Evolutionary conservation across 1,139 yeast genomes (phyloP).

Genomic region (Kurtzmaniella quercitrusa): DNA sequence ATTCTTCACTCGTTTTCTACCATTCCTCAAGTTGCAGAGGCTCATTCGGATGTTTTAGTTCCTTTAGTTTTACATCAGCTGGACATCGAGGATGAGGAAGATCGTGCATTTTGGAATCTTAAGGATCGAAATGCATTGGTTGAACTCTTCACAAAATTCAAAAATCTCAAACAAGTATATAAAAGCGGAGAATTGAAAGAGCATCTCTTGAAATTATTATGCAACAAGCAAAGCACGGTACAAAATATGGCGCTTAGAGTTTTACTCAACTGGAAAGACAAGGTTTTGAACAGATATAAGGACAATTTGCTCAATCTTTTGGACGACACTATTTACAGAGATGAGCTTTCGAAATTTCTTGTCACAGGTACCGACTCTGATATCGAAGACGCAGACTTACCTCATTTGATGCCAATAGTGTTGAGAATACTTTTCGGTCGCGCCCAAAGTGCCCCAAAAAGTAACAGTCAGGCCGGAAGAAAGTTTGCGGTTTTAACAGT

Average conservation of each 20-base stretch:
- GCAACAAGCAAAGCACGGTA: constrained; percentile 57
- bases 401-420: constrained; percentile 63
- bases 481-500: constrained; percentile 74
- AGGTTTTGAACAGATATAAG: constrained; percentile 58
- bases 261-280: constrained; percentile 62
- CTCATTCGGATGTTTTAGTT: constrained; percentile 50
- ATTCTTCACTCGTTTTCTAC: constrained; percentile 47
- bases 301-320: constrained; percentile 72
- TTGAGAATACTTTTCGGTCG: constrained; percentile 83
- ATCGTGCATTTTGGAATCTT: constrained; percentile 44
- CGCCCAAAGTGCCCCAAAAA: constrained; percentile 56
- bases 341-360: constrained; percentile 69
- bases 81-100: constrained; percentile 24
- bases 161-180: constrained; percentile 52
- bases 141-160: constrained; percentile 62
- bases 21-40: constrained; percentile 67
- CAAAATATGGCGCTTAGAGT: constrained; percentile 75
- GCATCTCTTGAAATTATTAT: constrained; percentile 53
- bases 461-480: constrained; percentile 69
- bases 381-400: constrained; percentile 60
- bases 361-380: constrained; percentile 45
- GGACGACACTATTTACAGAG: constrained; percentile 81
- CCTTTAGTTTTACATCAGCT: constrained; percentile 45
- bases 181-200: constrained; percentile 51
- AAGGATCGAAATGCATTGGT: constrained; percentile 63